phyloP scores from a whole-genome alignment of 805 yeast genomes.

The Vanderwaltozyma verrucispora region DNA sequence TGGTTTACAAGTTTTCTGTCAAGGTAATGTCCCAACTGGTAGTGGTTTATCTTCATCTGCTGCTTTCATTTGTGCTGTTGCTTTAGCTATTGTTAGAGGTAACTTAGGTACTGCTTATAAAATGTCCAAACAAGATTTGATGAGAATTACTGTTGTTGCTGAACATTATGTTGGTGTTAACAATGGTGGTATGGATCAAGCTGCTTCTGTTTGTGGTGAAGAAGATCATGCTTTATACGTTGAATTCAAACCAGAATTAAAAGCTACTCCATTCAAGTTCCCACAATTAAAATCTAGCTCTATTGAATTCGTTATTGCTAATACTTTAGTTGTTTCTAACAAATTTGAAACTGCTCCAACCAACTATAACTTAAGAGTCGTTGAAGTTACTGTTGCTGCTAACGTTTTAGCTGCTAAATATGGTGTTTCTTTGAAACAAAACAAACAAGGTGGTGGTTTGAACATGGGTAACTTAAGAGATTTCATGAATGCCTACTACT shows the following conservation, averaged over 20 bases:
- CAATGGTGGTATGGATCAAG: slow-evolving; percentile 76
- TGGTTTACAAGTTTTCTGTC: slow-evolving; percentile 44
- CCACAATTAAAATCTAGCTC: slow-evolving; percentile 37
- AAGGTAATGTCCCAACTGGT: slow-evolving; percentile 64
- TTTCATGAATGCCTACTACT: slow-evolving; percentile 43
- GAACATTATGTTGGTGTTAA: slow-evolving; percentile 68
- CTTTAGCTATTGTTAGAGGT: slow-evolving; percentile 45
- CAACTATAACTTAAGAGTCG: slow-evolving; percentile 61
- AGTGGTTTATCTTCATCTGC: slow-evolving; percentile 65
- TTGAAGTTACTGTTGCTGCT: slow-evolving; percentile 58
- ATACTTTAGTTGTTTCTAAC: slow-evolving; percentile 52
- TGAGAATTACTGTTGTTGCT: slow-evolving; percentile 50
- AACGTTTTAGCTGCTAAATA: slow-evolving; percentile 42
- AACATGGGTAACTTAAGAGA: slow-evolving; percentile 52
- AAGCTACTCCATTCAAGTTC: slow-evolving; percentile 44
- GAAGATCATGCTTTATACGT: slow-evolving; percentile 47
- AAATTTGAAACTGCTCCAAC: slow-evolving; percentile 61
- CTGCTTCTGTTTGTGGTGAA: slow-evolving; percentile 59
- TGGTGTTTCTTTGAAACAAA: slow-evolving; percentile 27
- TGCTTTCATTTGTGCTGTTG: slow-evolving; percentile 58
- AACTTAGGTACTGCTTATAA: slow-evolving; percentile 31
- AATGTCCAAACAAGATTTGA: slow-evolving; percentile 42
- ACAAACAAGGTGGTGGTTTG: slow-evolving; percentile 12
- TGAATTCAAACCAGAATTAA: slow-evolving; percentile 48
- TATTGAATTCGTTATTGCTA: slow-evolving; percentile 50